Percentiles rank a stretch among this genome's conserved stretches.
phyloP scores from a whole-genome alignment of 2,329 filamentous ascomycete species.

The Colletotrichum graminicola region DNA sequence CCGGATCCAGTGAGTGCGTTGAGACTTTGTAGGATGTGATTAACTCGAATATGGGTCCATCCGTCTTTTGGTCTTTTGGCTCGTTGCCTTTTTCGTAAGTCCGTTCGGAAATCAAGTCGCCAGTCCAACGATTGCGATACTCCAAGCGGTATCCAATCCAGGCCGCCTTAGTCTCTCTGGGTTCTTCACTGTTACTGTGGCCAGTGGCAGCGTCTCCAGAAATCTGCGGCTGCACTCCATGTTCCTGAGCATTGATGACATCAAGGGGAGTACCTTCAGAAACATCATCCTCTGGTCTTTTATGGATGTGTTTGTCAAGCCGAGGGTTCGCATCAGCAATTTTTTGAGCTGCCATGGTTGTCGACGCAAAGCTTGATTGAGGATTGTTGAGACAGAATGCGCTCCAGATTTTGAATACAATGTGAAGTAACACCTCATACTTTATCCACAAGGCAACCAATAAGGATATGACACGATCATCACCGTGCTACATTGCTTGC shows the following conservation, averaged over 20 bases:
- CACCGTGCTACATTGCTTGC: not conserved
- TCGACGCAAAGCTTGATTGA: not conserved
- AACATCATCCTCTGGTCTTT: not conserved
- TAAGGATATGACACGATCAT: not conserved
- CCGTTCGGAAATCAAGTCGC: slow-evolving; percentile 30
- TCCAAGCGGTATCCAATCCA: slow-evolving; percentile 43
- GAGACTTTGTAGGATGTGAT: slow-evolving; percentile 4
- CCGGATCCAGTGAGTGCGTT: not conserved
- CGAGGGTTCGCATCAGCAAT: not conserved
- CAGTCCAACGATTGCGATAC: slow-evolving; percentile 37
- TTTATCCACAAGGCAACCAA: not conserved
- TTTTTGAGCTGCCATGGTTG: not conserved
- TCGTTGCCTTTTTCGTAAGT: slow-evolving; percentile 18
- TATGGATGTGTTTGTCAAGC: not conserved
- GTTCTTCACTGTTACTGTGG: not conserved
- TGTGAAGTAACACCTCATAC: not conserved
- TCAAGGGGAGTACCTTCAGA: not conserved
- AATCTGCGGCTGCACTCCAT: not conserved
- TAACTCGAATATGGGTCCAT: slow-evolving; percentile 7
- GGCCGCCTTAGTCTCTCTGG: not conserved
- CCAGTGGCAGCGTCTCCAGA: not conserved
- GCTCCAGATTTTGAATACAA: not conserved
- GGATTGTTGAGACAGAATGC: too few species aligned
- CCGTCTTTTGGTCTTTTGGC: not conserved
- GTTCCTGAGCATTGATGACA: not conserved